Evolutionary conservation across 495 filamentous ascomycete species (phyloP), one percentile per base, ranked within the genome.

Genomic region (Oleoguttula mirabilis): DNA sequence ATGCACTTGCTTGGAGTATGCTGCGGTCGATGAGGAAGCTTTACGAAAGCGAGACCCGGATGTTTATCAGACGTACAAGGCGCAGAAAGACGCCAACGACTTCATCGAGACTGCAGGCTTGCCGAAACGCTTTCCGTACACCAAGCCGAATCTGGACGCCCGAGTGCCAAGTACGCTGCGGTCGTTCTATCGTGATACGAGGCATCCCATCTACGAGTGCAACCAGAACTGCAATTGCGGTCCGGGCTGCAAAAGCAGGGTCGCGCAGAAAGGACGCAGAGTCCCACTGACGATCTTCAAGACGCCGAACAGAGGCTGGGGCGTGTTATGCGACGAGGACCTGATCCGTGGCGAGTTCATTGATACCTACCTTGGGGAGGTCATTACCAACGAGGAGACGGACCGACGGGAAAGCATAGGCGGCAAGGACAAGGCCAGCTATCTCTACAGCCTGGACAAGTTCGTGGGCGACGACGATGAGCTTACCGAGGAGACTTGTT

Each of bases 371-470:
- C 76, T 85, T 11, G 88, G 88, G 1, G 88, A 96, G 57, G 73
- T 94, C 20, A 81, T 96, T 47, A 84, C 81, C 0, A 66, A 71
- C 17, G 59, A 71, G 8, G 77, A 80, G 56, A 81, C 88, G 2
- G 70, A 78, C 19, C 51, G 62, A 2, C 77, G 90, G 5, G 79
- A 85, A 21, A 61, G 55, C 1, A 57, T 60, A 24, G 66, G 71
- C 21, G 60, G 58, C 44, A 53, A 62, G 2, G 15, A 60, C 5
- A 80, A 76, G 54, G 72, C 68, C 41, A 77, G 75, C 0, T 95
- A 94, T 53, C 70, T 95, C 1, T 94, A 94, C 58, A 71, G 69
- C 3, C 72, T 95, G 4, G 88, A 98, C 57, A 93, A 84, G 55
- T 82, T 82, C 49, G 25, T 36, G 17, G 65, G 65, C 17, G 68